Conservation (phyloP, 345 rosid species). For the Eutrema heterophyllum region DNA sequence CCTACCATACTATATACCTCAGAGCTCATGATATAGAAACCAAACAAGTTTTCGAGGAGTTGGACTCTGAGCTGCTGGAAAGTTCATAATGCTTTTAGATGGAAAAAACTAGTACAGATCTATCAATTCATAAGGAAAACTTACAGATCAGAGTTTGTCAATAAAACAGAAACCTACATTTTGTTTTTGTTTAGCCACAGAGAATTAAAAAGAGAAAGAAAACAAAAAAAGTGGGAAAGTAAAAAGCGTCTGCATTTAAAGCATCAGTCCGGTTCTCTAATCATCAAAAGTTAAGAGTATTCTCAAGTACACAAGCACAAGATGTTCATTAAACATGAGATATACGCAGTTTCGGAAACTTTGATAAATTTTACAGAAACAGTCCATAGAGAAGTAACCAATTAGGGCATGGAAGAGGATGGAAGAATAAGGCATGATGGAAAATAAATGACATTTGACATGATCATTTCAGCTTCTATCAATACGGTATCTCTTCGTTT, state of each 20-base stretch:
- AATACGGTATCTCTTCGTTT: not conserved
- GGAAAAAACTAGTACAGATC: not conserved
- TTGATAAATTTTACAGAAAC: not conserved
- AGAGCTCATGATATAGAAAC: not conserved
- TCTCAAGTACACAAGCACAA: not conserved
- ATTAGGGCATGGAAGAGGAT: not conserved
- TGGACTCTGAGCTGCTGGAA: not conserved
- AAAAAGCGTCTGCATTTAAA: not conserved
- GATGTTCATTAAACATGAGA: not conserved
- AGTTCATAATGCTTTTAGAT: slow-evolving; percentile 8
- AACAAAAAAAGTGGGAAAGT: not conserved
- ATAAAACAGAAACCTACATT: not conserved
- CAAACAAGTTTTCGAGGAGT: not conserved
- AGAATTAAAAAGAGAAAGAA: not conserved
- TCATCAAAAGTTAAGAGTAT: not conserved
- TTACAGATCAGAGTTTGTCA: not conserved
- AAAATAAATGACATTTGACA: not conserved
- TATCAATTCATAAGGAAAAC: not conserved
- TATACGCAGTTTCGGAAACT: not conserved
- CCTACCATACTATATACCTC: not conserved
- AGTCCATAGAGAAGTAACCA: not conserved
- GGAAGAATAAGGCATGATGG: not conserved
- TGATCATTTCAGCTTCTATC: not conserved
- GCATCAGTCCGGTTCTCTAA: not conserved
- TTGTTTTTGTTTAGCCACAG: not conserved